phyloP scores from a whole-genome alignment of 2,329 filamentous ascomycete genomes.

The Clarireedia monteithiana region DNA sequence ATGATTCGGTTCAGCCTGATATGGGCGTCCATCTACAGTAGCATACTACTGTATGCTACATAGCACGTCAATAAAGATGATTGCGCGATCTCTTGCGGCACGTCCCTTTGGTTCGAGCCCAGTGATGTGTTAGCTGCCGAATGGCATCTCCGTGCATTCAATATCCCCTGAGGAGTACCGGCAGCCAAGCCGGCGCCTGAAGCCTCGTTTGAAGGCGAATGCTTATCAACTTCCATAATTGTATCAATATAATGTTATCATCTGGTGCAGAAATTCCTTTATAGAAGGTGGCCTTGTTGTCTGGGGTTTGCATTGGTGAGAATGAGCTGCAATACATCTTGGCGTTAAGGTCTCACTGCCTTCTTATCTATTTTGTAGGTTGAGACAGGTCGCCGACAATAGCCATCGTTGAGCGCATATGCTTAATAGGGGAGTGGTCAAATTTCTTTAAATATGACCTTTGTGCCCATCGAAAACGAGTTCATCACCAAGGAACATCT shows the following conservation, averaged over 20 bases:
- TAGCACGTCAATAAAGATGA: neutral
- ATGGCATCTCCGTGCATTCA: neutral
- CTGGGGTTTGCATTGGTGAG: neutral
- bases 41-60: neutral
- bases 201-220: neutral
- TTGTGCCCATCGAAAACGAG: neutral
- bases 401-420: neutral
- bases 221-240: conserved; percentile 7
- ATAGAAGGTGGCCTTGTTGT: conserved; percentile 2
- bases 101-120: neutral
- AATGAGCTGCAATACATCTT: neutral
- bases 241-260: neutral
- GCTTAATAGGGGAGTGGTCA: neutral
- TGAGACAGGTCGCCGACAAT: neutral
- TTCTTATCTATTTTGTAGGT: neutral
- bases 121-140: neutral
- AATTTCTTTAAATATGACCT: neutral
- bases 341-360: neutral
- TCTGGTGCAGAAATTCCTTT: neutral
- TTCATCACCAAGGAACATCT: neutral
- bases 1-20: conserved; percentile 6
- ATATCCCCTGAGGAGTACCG: neutral
- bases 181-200: neutral
- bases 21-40: neutral
- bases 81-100: neutral